Evolutionary conservation across 2,329 filamentous ascomycete species (phyloP).

Genomic region (Exutisphaerella laricina): DNA sequence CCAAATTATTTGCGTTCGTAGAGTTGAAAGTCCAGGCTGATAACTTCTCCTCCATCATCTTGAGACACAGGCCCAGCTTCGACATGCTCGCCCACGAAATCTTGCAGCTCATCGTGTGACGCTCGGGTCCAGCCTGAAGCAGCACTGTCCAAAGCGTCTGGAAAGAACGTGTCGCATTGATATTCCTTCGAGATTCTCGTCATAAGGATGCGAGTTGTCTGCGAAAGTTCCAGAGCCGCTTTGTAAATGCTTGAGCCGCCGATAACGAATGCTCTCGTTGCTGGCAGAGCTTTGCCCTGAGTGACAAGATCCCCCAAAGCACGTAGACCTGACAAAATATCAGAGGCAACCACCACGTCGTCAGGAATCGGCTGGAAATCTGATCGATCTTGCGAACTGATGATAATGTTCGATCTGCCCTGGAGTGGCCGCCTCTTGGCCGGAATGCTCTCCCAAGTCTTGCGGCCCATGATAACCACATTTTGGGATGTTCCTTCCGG

Average conservation of each 20-base stretch:
- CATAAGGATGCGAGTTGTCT: constrained; percentile 60
- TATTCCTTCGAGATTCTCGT: constrained; percentile 65
- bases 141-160: constrained; percentile 48
- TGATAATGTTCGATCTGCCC: constrained; percentile 73
- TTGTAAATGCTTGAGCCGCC: constrained; percentile 83
- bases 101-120: constrained; percentile 50
- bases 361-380: constrained; percentile 27
- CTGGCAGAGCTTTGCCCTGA: constrained; percentile 21
- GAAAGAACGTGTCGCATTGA: constrained; percentile 72
- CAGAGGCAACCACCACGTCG: constrained; percentile 51
- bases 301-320: constrained; percentile 31
- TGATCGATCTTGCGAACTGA: constrained; percentile 50
- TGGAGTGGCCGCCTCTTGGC: constrained; percentile 69
- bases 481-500: constrained; percentile 31
- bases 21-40: constrained; percentile 30
- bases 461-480: constrained; percentile 93
- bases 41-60: constrained; percentile 40
- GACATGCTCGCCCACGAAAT: constrained; percentile 62
- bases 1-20: constrained; percentile 22
- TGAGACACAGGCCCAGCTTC: constrained; percentile 56
- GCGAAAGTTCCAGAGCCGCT: constrained; percentile 56
- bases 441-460: constrained; percentile 92
- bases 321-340: constrained; percentile 27
- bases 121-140: constrained; percentile 50
- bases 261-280: constrained; percentile 73